Evolutionary conservation across 192 early-diverging fungal species (phyloP).

Genomic region (Radiomyces spectabilis): DNA sequence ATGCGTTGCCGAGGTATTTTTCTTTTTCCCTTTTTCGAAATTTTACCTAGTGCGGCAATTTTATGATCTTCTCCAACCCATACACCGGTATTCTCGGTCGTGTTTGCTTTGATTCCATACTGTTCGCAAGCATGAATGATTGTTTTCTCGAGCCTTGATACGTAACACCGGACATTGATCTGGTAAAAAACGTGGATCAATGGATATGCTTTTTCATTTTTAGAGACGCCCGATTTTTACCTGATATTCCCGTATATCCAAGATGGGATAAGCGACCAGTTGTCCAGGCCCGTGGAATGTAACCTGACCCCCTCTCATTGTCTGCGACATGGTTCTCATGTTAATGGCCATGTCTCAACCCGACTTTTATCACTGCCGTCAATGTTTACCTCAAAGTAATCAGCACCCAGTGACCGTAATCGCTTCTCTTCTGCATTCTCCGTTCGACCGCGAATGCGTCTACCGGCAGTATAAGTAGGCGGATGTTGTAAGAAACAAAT

Average conservation of each 20-base stretch:
- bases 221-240: conserved; percentile 28
- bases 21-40: background rate
- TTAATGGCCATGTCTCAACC: conserved; percentile 1
- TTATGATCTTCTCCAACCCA: conserved; percentile 83
- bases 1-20: background rate
- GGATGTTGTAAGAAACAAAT: conserved; percentile 76
- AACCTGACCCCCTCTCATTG: conserved; percentile 83
- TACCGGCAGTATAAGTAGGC: conserved; percentile 88
- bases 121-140: conserved; percentile 66
- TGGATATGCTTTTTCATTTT: background rate
- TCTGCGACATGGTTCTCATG: conserved; percentile 36
- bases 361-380: no score
- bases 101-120: conserved; percentile 57
- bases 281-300: conserved; percentile 98
- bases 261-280: conserved; percentile 89
- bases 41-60: conserved; percentile 84
- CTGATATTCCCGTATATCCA: conserved; percentile 66
- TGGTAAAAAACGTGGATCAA: conserved; percentile 1
- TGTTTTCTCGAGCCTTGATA: conserved; percentile 67
- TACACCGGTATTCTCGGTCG: conserved; percentile 79
- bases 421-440: conserved; percentile 40
- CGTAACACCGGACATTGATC: conserved; percentile 70
- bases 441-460: conserved; percentile 60
- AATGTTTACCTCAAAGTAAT: conserved; percentile 51
- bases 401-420: conserved; percentile 58